Conservation (phyloP, 495 filamentous ascomycete species). For the Tuber microsphaerosporum region DNA sequence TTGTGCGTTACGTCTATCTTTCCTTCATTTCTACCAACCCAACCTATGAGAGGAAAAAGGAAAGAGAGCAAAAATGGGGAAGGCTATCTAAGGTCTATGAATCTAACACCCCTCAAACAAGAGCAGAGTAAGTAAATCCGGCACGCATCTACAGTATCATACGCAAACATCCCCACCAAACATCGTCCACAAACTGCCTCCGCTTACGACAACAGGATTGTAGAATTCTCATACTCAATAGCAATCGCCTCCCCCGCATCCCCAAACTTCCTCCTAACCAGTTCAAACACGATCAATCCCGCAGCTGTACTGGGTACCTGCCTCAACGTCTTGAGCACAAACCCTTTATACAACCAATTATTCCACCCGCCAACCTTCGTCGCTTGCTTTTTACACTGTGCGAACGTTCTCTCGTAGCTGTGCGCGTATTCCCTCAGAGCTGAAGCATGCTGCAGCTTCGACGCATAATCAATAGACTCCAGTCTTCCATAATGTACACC, state of each 20-base stretch:
- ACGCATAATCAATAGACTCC: constrained; percentile 62
- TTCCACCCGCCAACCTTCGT: constrained; percentile 56
- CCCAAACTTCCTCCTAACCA: constrained; percentile 71
- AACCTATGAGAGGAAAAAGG: background rate
- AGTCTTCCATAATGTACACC: constrained; percentile 69
- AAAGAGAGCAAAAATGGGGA: background rate
- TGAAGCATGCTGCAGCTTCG: constrained; percentile 46
- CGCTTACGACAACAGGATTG: constrained; percentile 26
- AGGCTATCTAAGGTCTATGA: background rate
- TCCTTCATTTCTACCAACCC: background rate
- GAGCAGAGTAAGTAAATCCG: background rate
- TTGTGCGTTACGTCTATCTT: background rate
- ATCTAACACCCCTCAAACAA: background rate
- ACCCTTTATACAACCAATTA: constrained; percentile 69
- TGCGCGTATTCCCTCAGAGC: constrained; percentile 56
- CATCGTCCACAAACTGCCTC: background rate
- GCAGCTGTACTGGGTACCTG: constrained; percentile 86
- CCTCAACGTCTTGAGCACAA: constrained; percentile 64
- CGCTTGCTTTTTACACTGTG: constrained; percentile 60
- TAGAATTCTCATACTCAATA: constrained; percentile 30
- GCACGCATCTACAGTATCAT: background rate
- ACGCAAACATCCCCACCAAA: background rate
- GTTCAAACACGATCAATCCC: constrained; percentile 80
- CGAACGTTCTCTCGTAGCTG: constrained; percentile 69
- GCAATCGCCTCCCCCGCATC: constrained; percentile 53